A percentile compares a stretch with the other conserved stretches of the same genome.
Evolutionary conservation across 2,329 filamentous ascomycete species (phyloP).

Genomic region (Beauveria brongniartii): DNA sequence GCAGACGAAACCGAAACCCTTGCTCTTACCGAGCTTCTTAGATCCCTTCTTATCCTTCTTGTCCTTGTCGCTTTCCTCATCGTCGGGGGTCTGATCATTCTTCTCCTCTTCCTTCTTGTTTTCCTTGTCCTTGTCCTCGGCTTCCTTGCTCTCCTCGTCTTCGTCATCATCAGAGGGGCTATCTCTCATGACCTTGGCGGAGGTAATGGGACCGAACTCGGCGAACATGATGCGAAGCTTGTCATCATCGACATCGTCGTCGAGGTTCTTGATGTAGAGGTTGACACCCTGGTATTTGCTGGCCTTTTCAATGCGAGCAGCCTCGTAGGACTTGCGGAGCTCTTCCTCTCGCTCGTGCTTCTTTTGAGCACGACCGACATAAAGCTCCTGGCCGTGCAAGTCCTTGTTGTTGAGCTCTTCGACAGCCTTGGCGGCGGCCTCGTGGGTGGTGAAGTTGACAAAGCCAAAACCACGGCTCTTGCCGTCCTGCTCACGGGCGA

Average conservation of each 20-base stretch:
- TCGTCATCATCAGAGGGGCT: constrained; percentile 47
- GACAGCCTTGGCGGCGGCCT: constrained; percentile 76
- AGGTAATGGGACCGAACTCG: constrained; percentile 90
- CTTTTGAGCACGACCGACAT: constrained; percentile 98
- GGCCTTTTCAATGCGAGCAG: constrained; percentile 93
- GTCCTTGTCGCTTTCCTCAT: constrained; percentile 42
- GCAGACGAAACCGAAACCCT: constrained; percentile 99
- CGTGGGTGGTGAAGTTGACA: constrained; percentile 91
- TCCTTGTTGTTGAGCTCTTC: constrained; percentile 88
- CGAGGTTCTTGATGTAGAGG: constrained; percentile 98
- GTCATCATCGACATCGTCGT: constrained; percentile 94
- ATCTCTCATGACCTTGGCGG: constrained; percentile 98
- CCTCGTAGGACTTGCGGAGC: constrained; percentile 97
- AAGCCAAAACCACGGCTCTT: constrained; percentile 96
- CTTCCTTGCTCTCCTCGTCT: constrained; percentile 46
- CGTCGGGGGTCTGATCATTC: constrained; percentile 34
- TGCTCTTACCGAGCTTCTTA: constrained; percentile 88
- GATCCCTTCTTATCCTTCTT: constrained; percentile 50
- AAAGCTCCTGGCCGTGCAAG: constrained; percentile 89
- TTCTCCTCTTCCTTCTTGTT: constrained; percentile 38
- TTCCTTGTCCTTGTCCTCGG: constrained; percentile 44
- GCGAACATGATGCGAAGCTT: constrained; percentile 92
- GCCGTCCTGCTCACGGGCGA: constrained; percentile 80
- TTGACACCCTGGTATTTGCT: constrained; percentile 99
- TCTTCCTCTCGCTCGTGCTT: constrained; percentile 99